Percentiles rank a stretch among this genome's conserved stretches.
phyloP scores from a whole-genome alignment of 305 asterid species.

The Ajuga reptans region DNA sequence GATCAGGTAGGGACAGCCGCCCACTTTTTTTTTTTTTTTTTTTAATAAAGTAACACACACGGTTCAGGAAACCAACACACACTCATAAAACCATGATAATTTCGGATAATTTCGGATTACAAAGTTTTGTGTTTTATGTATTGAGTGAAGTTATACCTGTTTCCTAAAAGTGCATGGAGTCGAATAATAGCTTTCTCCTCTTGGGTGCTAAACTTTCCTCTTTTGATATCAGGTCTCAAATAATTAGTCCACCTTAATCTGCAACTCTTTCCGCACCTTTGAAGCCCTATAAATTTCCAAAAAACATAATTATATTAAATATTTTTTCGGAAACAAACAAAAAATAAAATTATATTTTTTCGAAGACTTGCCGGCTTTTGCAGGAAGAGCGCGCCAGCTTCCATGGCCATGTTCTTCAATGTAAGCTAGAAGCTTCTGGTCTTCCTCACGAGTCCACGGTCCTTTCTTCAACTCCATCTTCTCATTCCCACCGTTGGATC shows the following conservation, averaged over 20 bases:
- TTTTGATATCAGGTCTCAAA: conserved; percentile 44
- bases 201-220: conserved; percentile 46
- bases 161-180: conserved; percentile 53
- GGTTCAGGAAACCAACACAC: too few relatives aligned
- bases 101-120: too few relatives aligned
- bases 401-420: conserved; percentile 42
- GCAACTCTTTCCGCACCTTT: conserved; percentile 55
- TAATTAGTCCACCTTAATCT: conserved; percentile 53
- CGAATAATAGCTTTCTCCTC: conserved; percentile 51
- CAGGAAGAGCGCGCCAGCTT: conserved; percentile 46
- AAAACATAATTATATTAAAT: background rate
- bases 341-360: too few relatives aligned
- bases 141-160: conserved; percentile 33
- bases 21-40: too few relatives aligned
- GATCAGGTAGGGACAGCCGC: too few relatives aligned
- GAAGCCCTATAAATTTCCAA: conserved; percentile 27
- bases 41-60: too few relatives aligned
- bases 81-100: too few relatives aligned
- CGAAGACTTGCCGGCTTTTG: conserved; percentile 27
- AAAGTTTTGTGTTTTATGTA: too few relatives aligned
- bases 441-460: conserved; percentile 43
- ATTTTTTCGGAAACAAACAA: background rate
- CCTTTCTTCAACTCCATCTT: conserved; percentile 38
- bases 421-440: conserved; percentile 33
- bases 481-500: conserved; percentile 20